phyloP scores from a whole-genome alignment of 352 stramenopile species.

The Aphanomyces euteiches region DNA sequence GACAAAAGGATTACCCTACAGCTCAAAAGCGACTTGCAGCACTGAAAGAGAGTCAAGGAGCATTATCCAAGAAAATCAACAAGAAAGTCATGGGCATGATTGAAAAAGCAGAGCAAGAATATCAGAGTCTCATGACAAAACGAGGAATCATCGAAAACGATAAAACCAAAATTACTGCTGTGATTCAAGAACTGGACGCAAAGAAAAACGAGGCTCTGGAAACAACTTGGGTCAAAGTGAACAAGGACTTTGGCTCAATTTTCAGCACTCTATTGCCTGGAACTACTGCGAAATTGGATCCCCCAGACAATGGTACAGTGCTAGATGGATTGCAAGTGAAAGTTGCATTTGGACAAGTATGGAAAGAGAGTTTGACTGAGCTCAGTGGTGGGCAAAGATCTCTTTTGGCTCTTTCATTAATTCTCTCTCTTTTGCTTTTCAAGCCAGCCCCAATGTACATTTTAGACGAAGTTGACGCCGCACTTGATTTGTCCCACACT shows the following conservation, averaged over 20 bases:
- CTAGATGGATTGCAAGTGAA: conserved; percentile 96
- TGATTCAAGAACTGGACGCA: conserved; percentile 98
- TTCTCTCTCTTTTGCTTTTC: conserved; percentile 98
- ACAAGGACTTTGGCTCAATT: conserved; percentile 99
- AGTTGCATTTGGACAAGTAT: conserved; percentile 98
- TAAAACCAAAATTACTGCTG: conserved; percentile 98
- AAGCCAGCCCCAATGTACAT: conserved; percentile 99
- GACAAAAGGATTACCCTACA: conserved; percentile 75
- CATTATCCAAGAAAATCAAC: conserved; percentile 98
- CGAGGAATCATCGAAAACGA: conserved; percentile 98
- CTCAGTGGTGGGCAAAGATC: conserved; percentile 98
- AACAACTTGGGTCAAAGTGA: conserved; percentile 98
- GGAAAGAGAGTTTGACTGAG: conserved; percentile 99
- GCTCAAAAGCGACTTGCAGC: conserved; percentile 85
- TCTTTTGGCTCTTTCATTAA: conserved; percentile 98
- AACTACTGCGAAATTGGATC: conserved; percentile 97
- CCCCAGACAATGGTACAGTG: conserved; percentile 87
- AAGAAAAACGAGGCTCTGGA: conserved; percentile 98
- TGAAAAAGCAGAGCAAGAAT: conserved; percentile 98
- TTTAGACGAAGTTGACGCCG: conserved; percentile 99
- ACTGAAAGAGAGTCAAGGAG: conserved; percentile 91
- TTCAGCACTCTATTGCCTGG: conserved; percentile 98
- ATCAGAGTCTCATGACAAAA: conserved; percentile 98
- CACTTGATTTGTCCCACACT: conserved; percentile 98
- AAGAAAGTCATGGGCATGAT: conserved; percentile 99